Conservation (phyloP, 176 grass and related monocot species). For the Oryza rufipogon region DNA sequence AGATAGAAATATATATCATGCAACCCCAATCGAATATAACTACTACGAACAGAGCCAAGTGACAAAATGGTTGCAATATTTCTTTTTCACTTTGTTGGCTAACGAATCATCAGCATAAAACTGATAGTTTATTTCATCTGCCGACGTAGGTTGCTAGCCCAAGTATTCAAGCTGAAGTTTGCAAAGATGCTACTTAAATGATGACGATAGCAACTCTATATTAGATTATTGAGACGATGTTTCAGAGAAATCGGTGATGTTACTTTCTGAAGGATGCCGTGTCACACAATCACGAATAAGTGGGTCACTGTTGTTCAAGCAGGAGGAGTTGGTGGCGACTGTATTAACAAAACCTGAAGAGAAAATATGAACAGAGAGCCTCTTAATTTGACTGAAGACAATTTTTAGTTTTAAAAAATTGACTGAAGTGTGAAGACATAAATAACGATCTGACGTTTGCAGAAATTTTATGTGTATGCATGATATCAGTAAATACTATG, state of each 20-base stretch:
- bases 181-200: neutral
- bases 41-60: neutral
- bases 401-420: no score
- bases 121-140: neutral
- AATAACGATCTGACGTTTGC: neutral
- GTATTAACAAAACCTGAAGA: constrained; percentile 8
- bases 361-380: neutral
- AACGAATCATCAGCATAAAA: neutral
- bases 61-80: neutral
- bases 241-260: neutral
- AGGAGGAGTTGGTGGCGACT: constrained; percentile 28
- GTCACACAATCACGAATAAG: neutral
- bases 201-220: neutral
- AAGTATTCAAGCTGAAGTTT: constrained; percentile 11
- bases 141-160: neutral
- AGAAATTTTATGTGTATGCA: neutral
- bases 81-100: neutral
- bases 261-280: constrained; percentile 15
- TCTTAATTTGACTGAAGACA: neutral
- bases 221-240: neutral
- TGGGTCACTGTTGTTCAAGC: constrained; percentile 17
- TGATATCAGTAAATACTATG: neutral
- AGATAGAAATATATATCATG: neutral
- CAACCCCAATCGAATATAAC: neutral
- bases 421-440: neutral